Base-by-base conservation (phyloP, 2,329 filamentous ascomycete species). In the Colletotrichum kahawae region DNA sequence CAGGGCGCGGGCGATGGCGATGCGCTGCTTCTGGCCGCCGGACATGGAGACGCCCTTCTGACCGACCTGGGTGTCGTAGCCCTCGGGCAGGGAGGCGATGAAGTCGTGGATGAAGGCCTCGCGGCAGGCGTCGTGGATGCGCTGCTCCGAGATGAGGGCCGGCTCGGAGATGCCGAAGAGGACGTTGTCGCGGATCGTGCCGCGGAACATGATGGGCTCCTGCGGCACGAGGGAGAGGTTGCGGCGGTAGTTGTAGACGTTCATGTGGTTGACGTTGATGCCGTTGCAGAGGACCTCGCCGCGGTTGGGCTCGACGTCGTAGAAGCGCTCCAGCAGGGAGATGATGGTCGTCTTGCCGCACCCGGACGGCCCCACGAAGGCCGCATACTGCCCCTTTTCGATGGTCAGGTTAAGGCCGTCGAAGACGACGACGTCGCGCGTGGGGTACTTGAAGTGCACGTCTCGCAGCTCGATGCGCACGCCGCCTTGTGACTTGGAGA, bases 21-120 rank as follows among this genome's bases (percentile, higher is more conserved):
- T 82, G 0, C 90, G 87, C 78, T 92, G 90, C 31, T 88, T 86
- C 77, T 92, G 90, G 0, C 90, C 90, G 1, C 90, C 90, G 1
- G 87, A 89, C 10, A 91, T 84, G 4, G 87, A 84, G 0, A 91
- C 90, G 13, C 92, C 92, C 63, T 92, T 90, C 16, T 92, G 91
- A 0, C 85, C 83, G 2, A 88, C 88, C 24, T 85, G 84, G 38
- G 85, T 84, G 1, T 89, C 87, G 14, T 87, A 87, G 0, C 87
- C 88, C 64, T 90, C 85, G 0, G 89, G 88, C 0, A 91, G 82
- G 1, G 85, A 89, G 13, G 79, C 78, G 57, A 90, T 85, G 78
- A 90, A 91, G 2, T 92, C 90, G 71, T 92, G 87, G 68, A 93
- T 89, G 2, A 90, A 88, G 4, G 89, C 89, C 67, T 81, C 79